Percentiles rank a stretch among this genome's conserved stretches.
phyloP scores from a whole-genome alignment of 2,329 filamentous ascomycete species.

The Hirsutella rhossiliensis region DNA sequence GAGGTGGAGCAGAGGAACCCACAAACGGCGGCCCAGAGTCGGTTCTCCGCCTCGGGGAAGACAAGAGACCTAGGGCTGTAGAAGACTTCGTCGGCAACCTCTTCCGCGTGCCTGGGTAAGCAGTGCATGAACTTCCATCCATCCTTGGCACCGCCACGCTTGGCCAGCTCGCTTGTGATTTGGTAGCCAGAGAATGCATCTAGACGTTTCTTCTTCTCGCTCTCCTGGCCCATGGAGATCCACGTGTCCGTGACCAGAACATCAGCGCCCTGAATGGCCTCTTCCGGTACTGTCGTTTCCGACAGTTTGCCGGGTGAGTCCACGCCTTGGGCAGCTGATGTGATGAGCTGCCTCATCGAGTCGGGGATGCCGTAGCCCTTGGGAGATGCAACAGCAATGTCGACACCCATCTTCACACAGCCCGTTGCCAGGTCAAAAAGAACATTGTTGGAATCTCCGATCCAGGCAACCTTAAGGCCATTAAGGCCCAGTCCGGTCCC shows the following conservation, averaged over 20 bases:
- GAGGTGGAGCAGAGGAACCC: conserved; percentile 19
- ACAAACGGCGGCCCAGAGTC: conserved; percentile 80
- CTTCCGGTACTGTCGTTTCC: conserved; percentile 71
- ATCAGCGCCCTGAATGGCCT: conserved; percentile 75
- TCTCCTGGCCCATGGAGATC: conserved; percentile 97
- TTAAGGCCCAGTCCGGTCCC: conserved; percentile 51
- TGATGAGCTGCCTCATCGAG: conserved; percentile 62
- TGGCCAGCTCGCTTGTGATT: conserved; percentile 75
- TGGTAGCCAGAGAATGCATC: conserved; percentile 83
- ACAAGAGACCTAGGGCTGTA: conserved; percentile 78
- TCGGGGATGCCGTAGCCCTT: conserved; percentile 71
- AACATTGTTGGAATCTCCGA: conserved; percentile 95
- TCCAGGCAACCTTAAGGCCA: conserved; percentile 86
- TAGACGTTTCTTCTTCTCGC: conserved; percentile 64
- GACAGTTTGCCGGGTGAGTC: conserved; percentile 50
- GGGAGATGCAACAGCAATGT: conserved; percentile 80
- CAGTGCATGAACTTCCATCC: conserved; percentile 99
- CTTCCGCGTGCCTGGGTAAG: conserved; percentile 79
- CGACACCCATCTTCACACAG: conserved; percentile 74
- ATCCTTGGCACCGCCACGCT: conserved; percentile 72
- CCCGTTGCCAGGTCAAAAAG: conserved; percentile 87
- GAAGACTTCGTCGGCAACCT: conserved; percentile 91
- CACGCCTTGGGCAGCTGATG: conserved; percentile 45
- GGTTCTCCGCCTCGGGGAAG: conserved; percentile 89
- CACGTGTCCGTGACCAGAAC: conserved; percentile 94